These are phyloP conservation scores for Pythium guiyangense DNA, from an alignment of 352 stramenopile genomes.

Conservation along the genomic window DNA sequence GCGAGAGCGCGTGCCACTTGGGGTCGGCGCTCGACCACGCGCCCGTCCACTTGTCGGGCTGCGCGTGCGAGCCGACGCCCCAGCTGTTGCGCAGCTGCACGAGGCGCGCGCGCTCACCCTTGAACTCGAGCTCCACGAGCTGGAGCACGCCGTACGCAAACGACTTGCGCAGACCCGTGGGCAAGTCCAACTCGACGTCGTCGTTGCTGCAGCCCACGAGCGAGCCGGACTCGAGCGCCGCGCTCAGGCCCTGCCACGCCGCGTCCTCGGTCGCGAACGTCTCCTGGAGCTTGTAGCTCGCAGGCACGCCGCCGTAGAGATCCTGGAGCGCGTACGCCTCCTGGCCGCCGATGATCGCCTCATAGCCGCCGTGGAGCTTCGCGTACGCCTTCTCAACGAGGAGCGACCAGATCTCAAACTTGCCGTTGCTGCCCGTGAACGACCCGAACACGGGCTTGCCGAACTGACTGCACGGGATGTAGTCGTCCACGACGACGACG, in stretches of 20 bases:
- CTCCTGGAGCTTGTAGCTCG: slow-evolving; percentile 64
- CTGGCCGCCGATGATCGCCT: slow-evolving; percentile 84
- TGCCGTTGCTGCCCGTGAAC: slow-evolving; percentile 74
- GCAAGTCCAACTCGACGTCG: slow-evolving; percentile 54
- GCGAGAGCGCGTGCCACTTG: slow-evolving; percentile 70
- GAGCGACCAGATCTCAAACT: slow-evolving; percentile 92
- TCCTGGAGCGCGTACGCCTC: slow-evolving; percentile 75
- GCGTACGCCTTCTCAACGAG: slow-evolving; percentile 95
- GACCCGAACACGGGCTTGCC: slow-evolving; percentile 82
- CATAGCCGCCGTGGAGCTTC: slow-evolving; percentile 91
- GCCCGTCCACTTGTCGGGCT: slow-evolving; percentile 65
- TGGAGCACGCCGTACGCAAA: slow-evolving; percentile 74
- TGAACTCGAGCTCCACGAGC: slow-evolving; percentile 65
- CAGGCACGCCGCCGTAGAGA: slow-evolving; percentile 66
- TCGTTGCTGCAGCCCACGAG: slow-evolving; percentile 74
- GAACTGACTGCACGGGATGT: slow-evolving; percentile 78
- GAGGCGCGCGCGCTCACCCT: slow-evolving; percentile 47
- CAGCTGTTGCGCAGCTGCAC: slow-evolving; percentile 83
- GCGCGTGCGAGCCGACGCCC: slow-evolving; percentile 51
- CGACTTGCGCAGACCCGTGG: slow-evolving; percentile 58
- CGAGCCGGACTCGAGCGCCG: slow-evolving; percentile 47
- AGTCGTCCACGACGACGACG: slow-evolving; percentile 80
- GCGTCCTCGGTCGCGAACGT: slow-evolving; percentile 50
- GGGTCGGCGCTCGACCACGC: slow-evolving; percentile 66
- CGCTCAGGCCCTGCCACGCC: slow-evolving; percentile 46